These are phyloP conservation scores for Musa schizocarpa DNA, from an alignment of 176 grass and related monocot genomes.

Conservation along the genomic window DNA sequence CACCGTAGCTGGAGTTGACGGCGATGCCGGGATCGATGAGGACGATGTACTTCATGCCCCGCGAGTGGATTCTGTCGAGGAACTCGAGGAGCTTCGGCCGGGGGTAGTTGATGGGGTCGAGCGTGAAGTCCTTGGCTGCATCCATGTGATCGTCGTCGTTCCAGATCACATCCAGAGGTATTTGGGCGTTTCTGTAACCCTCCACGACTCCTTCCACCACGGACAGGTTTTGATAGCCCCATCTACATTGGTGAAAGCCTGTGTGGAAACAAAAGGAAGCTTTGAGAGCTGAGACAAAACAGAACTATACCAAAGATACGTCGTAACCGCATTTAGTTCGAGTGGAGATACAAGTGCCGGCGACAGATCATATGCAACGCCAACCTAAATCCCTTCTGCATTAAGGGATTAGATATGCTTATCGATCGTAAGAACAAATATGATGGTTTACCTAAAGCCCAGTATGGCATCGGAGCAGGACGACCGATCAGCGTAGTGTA, in stretches of 20 bases:
- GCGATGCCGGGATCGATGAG: constrained; percentile 87
- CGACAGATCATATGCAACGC: not conserved
- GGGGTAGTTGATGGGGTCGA: constrained; percentile 64
- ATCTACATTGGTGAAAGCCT: constrained; percentile 96
- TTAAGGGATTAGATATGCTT: not conserved
- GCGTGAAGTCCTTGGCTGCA: constrained; percentile 77
- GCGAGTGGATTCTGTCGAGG: constrained; percentile 56
- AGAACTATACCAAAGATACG: not conserved
- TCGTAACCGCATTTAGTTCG: not conserved
- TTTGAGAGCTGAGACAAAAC: not conserved
- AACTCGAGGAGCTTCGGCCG: constrained; percentile 64
- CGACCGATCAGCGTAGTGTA: constrained; percentile 74
- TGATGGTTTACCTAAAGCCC: constrained; percentile 57
- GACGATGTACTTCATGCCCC: constrained; percentile 89
- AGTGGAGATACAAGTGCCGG: not conserved
- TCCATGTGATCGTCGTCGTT: constrained; percentile 97
- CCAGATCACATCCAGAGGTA: constrained; percentile 93
- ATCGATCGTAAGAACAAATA: too few species aligned
- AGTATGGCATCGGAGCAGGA: constrained; percentile 81
- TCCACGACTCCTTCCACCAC: constrained; percentile 80
- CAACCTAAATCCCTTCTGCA: not conserved
- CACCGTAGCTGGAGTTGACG: constrained; percentile 65
- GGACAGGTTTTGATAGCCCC: constrained; percentile 89
- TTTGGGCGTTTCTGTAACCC: constrained; percentile 60
- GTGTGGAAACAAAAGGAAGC: constrained; percentile 7